These are phyloP conservation scores for Alternaria longipes DNA, from an alignment of 2,329 filamentous ascomycete genomes.

Conservation along the genomic window DNA sequence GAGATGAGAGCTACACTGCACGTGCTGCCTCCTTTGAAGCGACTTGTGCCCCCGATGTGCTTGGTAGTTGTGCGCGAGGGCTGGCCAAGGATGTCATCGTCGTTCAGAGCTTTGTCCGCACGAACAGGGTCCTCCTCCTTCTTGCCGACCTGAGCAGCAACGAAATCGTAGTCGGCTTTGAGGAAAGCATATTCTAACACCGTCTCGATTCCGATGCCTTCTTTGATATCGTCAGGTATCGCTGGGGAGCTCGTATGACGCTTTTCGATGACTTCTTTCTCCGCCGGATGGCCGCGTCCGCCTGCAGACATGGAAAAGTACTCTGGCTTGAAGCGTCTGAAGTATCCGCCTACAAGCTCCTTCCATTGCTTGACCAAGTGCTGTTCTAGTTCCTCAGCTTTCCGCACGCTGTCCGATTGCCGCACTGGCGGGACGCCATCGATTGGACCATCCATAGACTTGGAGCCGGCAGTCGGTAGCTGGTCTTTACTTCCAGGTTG, in stretches of 20 bases:
- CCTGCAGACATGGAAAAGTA: constrained; percentile 68
- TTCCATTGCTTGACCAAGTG: constrained; percentile 80
- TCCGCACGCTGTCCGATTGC: constrained; percentile 61
- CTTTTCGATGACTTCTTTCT: constrained; percentile 43
- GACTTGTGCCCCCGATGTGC: constrained; percentile 75
- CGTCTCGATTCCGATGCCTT: constrained; percentile 72
- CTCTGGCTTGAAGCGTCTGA: constrained; percentile 85
- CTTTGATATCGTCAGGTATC: constrained; percentile 34
- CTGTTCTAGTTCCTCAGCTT: constrained; percentile 74
- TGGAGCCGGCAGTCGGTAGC: constrained; percentile 37
- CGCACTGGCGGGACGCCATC: constrained; percentile 42
- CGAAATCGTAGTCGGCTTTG: constrained; percentile 92
- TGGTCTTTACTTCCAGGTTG: constrained; percentile 30
- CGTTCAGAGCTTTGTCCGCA: constrained; percentile 81
- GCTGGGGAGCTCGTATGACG: constrained; percentile 35
- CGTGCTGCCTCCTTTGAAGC: constrained; percentile 94
- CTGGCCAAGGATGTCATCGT: constrained; percentile 80
- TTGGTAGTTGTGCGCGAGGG: constrained; percentile 58
- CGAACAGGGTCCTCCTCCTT: constrained; percentile 74
- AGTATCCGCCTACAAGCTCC: constrained; percentile 90
- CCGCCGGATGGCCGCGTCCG: constrained; percentile 46
- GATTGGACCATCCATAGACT: constrained; percentile 32
- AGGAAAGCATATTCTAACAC: constrained; percentile 93
- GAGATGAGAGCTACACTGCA: constrained; percentile 90
- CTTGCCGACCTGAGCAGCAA: constrained; percentile 86